Percentiles rank a stretch among this genome's conserved stretches.
These are phyloP conservation scores for Lycium ferocissimum DNA, from an alignment of 257 asterid genomes.

Conservation along the genomic window DNA sequence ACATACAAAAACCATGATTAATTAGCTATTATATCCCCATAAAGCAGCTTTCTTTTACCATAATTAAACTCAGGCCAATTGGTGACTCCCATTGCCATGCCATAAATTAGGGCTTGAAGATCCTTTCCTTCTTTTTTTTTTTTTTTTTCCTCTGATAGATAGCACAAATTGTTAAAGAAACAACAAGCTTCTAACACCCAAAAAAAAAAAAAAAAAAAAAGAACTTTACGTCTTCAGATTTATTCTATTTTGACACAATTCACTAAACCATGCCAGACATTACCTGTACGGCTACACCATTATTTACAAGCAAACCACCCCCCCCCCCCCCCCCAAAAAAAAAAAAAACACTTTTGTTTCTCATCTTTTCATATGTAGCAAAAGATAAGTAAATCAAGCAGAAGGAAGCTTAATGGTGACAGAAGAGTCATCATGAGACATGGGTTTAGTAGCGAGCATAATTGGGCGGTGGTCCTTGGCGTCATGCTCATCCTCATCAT, in stretches of 20 bases:
- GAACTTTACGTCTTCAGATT: not conserved
- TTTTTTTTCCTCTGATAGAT: not conserved
- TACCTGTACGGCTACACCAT: not conserved
- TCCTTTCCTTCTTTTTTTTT: not conserved
- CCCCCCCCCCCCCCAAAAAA: not conserved
- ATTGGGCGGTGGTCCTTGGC: constrained; percentile 45
- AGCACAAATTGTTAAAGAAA: not conserved
- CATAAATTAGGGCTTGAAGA: not conserved
- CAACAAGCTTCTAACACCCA: not conserved
- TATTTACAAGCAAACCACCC: not conserved
- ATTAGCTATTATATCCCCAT: not conserved
- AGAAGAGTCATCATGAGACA: constrained; percentile 31
- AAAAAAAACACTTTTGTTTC: not conserved
- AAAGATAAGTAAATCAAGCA: constrained; percentile 8
- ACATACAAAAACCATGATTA: not conserved
- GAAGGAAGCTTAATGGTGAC: constrained; percentile 27
- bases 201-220: not conserved
- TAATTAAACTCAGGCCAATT: constrained; percentile 1
- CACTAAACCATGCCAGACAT: not conserved
- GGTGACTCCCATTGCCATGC: not conserved
- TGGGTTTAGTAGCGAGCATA: constrained; percentile 36
- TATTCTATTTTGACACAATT: not conserved
- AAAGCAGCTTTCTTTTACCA: not conserved
- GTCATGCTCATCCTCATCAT: constrained; percentile 32
- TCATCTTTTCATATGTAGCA: not conserved